These are phyloP conservation scores for Melampsora abietis-canadensis DNA, from an alignment of 1,284 basidiomycete genomes.

Conservation along the genomic window DNA sequence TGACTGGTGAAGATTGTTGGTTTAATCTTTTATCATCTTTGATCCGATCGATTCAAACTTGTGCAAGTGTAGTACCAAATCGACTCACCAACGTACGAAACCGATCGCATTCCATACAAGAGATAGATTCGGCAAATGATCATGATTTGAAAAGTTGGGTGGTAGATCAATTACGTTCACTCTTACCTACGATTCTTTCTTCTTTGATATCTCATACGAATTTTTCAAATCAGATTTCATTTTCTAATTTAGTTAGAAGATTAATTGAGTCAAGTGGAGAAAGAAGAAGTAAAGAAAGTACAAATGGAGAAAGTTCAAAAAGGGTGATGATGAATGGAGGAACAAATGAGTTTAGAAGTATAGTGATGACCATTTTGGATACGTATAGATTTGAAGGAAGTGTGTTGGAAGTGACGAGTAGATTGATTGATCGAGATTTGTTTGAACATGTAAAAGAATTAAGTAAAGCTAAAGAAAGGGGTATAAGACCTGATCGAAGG, in stretches of 20 bases:
- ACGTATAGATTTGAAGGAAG: constrained; percentile 88
- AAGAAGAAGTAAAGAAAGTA: constrained; percentile 11
- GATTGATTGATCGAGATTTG: constrained; percentile 75
- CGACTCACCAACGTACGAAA: not conserved
- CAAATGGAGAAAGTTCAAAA: constrained; percentile 58
- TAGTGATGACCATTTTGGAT: constrained; percentile 88
- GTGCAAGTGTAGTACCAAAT: constrained; percentile 56
- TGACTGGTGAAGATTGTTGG: constrained; percentile 81
- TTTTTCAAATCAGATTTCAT: constrained; percentile 76
- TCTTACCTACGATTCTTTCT: constrained; percentile 81
- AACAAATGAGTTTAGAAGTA: constrained; percentile 85
- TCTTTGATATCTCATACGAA: constrained; percentile 73
- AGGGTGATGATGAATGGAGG: not conserved
- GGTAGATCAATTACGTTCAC: constrained; percentile 63
- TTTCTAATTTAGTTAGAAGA: constrained; percentile 84
- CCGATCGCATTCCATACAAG: not conserved
- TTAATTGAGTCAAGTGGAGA: constrained; percentile 62
- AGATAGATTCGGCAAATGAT: not conserved
- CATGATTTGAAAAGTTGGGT: constrained; percentile 50
- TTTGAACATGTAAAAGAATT: constrained; percentile 66
- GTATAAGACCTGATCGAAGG: constrained; percentile 51
- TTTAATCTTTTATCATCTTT: constrained; percentile 77
- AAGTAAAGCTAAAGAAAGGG: constrained; percentile 51
- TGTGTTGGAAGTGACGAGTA: constrained; percentile 80
- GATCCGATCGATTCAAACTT: constrained; percentile 70